Percentiles rank a stretch among this genome's conserved stretches.
phyloP scores from a whole-genome alignment of 192 early-diverging fungal species.

The Chytriomyces sp. region DNA sequence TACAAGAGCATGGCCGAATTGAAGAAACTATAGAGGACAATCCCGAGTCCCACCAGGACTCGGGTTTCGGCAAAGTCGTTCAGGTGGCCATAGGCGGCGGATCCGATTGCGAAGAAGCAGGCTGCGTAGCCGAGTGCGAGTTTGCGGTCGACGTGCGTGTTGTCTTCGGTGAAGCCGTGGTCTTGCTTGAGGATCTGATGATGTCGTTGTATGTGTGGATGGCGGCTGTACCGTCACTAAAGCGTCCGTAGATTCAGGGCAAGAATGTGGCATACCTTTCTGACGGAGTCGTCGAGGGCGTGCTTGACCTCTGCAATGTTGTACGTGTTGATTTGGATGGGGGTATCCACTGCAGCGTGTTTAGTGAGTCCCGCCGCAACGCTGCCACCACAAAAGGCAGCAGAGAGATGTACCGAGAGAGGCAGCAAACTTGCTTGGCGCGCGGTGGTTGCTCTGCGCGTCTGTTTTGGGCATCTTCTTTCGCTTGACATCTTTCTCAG shows the following conservation, averaged over 20 bases:
- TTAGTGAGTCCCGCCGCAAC: too few relatives aligned
- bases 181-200: conserved; percentile 42
- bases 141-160: conserved; percentile 81
- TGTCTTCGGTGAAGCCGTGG: conserved; percentile 57
- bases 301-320: conserved; percentile 50
- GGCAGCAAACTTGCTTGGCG: too few relatives aligned
- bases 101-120: conserved; percentile 71
- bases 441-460: not conserved
- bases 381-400: too few relatives aligned
- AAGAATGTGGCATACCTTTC: conserved; percentile 24
- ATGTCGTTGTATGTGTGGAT: too few relatives aligned
- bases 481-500: too few relatives aligned
- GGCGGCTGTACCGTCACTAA: conserved; percentile 9
- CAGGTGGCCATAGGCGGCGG: conserved; percentile 42
- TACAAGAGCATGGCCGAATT: conserved; percentile 43
- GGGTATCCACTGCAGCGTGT: conserved; percentile 26
- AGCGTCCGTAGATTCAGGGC: not conserved
- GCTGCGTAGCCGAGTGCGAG: conserved; percentile 80
- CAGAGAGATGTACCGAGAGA: too few relatives aligned
- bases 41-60: conserved; percentile 37
- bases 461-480: not conserved
- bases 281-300: conserved; percentile 44
- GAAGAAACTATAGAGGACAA: conserved; percentile 41
- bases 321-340: conserved; percentile 40
- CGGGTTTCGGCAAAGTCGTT: conserved; percentile 46